These are phyloP conservation scores for Penicillium samsonianum DNA, from an alignment of 495 filamentous ascomycete species.

Conservation along the genomic window DNA sequence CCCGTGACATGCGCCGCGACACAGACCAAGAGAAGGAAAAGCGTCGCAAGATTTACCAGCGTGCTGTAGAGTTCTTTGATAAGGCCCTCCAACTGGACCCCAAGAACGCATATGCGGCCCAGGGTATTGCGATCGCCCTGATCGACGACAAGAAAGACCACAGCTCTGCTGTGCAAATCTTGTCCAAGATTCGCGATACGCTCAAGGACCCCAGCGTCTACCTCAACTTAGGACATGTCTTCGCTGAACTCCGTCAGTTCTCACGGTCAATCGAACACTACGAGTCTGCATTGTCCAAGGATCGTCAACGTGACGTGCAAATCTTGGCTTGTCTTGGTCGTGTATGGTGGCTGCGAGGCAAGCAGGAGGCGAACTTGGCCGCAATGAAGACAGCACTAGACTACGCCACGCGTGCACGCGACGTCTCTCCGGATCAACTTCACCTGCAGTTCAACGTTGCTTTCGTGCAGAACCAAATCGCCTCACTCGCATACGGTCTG, in stretches of 20 bases:
- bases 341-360: conserved; percentile 87
- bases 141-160: conserved; percentile 91
- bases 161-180: conserved; percentile 75
- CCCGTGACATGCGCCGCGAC: conserved; percentile 90
- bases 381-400: conserved; percentile 87
- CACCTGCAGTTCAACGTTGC: conserved; percentile 97
- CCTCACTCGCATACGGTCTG: conserved; percentile 73
- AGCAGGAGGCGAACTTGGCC: conserved; percentile 71
- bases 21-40: conserved; percentile 88
- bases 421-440: conserved; percentile 75
- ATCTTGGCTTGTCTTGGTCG: conserved; percentile 90
- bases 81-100: conserved; percentile 92
- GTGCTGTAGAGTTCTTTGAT: conserved; percentile 97
- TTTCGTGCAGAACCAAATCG: conserved; percentile 93
- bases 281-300: conserved; percentile 83
- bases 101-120: conserved; percentile 92
- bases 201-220: conserved; percentile 82
- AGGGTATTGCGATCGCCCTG: conserved; percentile 91
- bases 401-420: conserved; percentile 82
- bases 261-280: conserved; percentile 88
- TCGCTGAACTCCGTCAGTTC: conserved; percentile 85
- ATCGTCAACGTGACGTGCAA: conserved; percentile 72
- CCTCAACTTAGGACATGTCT: conserved; percentile 91
- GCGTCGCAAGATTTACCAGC: conserved; percentile 78
- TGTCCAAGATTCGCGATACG: conserved; percentile 85